Conservation (phyloP, 179 eudicot species). For the Vitellaria paradoxa region DNA sequence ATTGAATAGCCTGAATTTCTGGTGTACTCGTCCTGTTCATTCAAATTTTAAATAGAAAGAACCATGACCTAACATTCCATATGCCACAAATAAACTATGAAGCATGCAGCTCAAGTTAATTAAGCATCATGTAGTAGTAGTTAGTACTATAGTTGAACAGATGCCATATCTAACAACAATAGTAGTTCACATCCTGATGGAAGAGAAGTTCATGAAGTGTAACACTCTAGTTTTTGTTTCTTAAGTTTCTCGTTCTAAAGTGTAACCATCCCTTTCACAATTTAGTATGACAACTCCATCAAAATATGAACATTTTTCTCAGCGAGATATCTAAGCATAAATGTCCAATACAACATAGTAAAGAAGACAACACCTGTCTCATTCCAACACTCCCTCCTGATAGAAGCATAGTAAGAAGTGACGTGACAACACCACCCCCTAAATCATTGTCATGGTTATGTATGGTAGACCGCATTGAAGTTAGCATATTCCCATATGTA, state of each 20-base stretch:
- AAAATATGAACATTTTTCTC: neutral
- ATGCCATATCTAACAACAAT: too few relatives aligned
- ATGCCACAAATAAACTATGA: too few relatives aligned
- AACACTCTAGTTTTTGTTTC: neutral
- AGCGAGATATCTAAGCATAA: neutral
- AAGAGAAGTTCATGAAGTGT: neutral
- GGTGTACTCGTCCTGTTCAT: too few relatives aligned
- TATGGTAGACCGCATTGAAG: conserved; percentile 77
- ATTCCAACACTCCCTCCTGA: conserved; percentile 75
- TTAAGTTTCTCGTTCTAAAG: neutral
- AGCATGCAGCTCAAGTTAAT: neutral
- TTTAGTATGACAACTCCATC: neutral
- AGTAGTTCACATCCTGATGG: neutral
- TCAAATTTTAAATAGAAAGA: too few relatives aligned
- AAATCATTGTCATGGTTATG: conserved; percentile 38
- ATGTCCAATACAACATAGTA: neutral
- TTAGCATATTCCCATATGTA: conserved; percentile 84
- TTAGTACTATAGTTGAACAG: too few relatives aligned
- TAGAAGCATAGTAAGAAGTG: conserved; percentile 83
- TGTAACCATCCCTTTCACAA: neutral
- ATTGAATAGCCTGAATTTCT: too few relatives aligned
- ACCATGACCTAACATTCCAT: too few relatives aligned
- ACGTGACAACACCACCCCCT: conserved; percentile 63
- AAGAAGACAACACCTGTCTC: conserved; percentile 58
- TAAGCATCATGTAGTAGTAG: neutral